Percentiles rank a stretch among this genome's conserved stretches.
Evolutionary conservation across 306 rosid species (phyloP).

Genomic region (Pterocarpus santalinus): DNA sequence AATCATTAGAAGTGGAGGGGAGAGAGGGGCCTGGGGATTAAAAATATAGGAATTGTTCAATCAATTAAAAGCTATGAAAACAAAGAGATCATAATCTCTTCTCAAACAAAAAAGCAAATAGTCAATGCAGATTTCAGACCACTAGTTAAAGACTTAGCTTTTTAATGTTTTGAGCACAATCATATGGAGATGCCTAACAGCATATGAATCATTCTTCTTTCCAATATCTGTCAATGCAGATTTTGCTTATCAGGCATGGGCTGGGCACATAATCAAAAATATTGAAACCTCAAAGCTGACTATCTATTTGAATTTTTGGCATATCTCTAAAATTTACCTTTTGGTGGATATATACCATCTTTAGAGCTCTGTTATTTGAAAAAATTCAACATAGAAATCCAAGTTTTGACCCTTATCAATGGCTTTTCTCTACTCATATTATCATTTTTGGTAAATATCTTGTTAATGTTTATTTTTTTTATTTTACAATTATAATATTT

Average conservation of each 20-base stretch:
- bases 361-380: no score
- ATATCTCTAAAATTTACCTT: no score
- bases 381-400: no score
- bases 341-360: no score
- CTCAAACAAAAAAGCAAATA: slow-evolving; percentile 1
- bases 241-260: slow-evolving; percentile 19
- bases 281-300: background rate
- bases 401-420: no score
- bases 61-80: background rate
- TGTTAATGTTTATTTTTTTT: no score
- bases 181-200: background rate
- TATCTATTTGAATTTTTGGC: no score
- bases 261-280: background rate
- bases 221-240: background rate
- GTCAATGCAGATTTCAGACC: slow-evolving; percentile 23
- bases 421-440: no score
- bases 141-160: background rate
- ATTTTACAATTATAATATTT: no score
- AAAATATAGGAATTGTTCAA: background rate
- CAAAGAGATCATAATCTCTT: background rate
- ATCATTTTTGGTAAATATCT: no score
- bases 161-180: slow-evolving; percentile 11
- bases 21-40: background rate
- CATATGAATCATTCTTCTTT: slow-evolving; percentile 6
- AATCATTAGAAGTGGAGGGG: background rate